These are phyloP conservation scores for Danielia oregonensis DNA, from an alignment of 805 yeast species.

Conservation along the genomic window DNA sequence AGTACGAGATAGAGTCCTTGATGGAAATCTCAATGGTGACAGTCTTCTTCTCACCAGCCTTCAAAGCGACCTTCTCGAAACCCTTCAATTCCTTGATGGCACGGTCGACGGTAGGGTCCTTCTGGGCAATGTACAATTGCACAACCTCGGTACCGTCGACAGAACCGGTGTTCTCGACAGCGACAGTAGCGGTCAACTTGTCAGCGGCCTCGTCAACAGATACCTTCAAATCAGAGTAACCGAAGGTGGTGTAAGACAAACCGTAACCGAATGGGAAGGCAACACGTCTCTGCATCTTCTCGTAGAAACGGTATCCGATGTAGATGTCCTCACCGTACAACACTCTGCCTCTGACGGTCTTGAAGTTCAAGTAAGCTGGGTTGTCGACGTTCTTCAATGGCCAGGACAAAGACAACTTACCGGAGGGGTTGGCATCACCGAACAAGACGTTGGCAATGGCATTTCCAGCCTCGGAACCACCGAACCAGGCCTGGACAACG, in stretches of 20 bases:
- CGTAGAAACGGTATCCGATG: slow-evolving; percentile 62
- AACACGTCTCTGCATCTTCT: slow-evolving; percentile 44
- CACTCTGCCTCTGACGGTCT: slow-evolving; percentile 49
- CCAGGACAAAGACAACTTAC: slow-evolving; percentile 54
- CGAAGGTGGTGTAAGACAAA: slow-evolving; percentile 55
- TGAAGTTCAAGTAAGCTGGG: slow-evolving; percentile 53
- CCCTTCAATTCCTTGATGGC: slow-evolving; percentile 61
- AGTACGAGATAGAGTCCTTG: slow-evolving; percentile 53
- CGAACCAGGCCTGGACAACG: slow-evolving; percentile 52
- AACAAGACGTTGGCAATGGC: slow-evolving; percentile 57
- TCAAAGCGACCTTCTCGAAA: slow-evolving; percentile 46
- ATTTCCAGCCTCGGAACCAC: slow-evolving; percentile 57
- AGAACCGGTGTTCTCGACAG: slow-evolving; percentile 47
- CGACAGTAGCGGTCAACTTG: slow-evolving; percentile 29
- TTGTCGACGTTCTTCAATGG: slow-evolving; percentile 50
- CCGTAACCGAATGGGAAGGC: slow-evolving; percentile 63
- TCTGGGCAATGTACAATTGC: slow-evolving; percentile 48
- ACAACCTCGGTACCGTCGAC: slow-evolving; percentile 51
- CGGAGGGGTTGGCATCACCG: slow-evolving; percentile 60
- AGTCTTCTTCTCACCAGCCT: slow-evolving; percentile 40
- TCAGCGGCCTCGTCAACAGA: slow-evolving; percentile 19
- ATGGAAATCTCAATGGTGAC: slow-evolving; percentile 38
- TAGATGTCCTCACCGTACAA: slow-evolving; percentile 64
- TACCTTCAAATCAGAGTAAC: slow-evolving; percentile 35
- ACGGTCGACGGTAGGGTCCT: slow-evolving; percentile 39